Evolutionary conservation across 495 filamentous ascomycete genomes (phyloP).

Genomic region (Talaromyces proteolyticus): DNA sequence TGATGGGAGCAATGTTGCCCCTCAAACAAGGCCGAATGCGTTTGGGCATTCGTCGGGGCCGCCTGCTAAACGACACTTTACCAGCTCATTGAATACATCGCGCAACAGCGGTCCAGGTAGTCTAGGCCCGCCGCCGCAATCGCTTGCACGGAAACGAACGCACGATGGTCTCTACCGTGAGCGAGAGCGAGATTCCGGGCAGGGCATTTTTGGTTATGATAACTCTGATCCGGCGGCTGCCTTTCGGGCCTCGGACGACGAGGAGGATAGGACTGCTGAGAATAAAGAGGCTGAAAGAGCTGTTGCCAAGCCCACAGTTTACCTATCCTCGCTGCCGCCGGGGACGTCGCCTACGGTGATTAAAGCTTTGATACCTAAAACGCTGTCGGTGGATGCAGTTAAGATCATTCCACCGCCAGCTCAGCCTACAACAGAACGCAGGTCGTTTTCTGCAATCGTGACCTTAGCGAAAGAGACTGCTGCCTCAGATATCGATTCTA

Average conservation of each 20-base stretch:
- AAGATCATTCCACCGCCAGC: constrained; percentile 60
- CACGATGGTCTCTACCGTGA: constrained; percentile 44
- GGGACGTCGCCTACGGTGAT: constrained; percentile 67
- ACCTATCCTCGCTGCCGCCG: constrained; percentile 56
- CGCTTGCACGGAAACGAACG: constrained; percentile 43
- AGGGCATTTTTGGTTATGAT: constrained; percentile 52
- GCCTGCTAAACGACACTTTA: constrained; percentile 51
- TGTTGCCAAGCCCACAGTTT: constrained; percentile 82
- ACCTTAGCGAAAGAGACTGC: constrained; percentile 81
- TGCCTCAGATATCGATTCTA: constrained; percentile 75
- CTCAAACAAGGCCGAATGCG: constrained; percentile 7
- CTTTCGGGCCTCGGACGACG: constrained; percentile 46
- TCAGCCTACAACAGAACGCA: constrained; percentile 60
- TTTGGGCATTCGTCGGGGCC: constrained; percentile 33
- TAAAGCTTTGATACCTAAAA: constrained; percentile 64
- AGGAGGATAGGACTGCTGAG: constrained; percentile 40
- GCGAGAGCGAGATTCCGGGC: constrained; percentile 27
- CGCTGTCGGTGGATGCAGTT: constrained; percentile 69
- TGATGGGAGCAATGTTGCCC: constrained; percentile 27
- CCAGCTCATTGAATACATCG: constrained; percentile 30
- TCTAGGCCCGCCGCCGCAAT: constrained; percentile 59
- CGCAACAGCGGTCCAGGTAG: constrained; percentile 72
- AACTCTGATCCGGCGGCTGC: constrained; percentile 42
- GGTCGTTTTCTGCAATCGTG: constrained; percentile 76
- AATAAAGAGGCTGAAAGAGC: constrained; percentile 61